These are phyloP conservation scores for Limtongia smithiae DNA, from an alignment of 805 yeast species.

Conservation along the genomic window DNA sequence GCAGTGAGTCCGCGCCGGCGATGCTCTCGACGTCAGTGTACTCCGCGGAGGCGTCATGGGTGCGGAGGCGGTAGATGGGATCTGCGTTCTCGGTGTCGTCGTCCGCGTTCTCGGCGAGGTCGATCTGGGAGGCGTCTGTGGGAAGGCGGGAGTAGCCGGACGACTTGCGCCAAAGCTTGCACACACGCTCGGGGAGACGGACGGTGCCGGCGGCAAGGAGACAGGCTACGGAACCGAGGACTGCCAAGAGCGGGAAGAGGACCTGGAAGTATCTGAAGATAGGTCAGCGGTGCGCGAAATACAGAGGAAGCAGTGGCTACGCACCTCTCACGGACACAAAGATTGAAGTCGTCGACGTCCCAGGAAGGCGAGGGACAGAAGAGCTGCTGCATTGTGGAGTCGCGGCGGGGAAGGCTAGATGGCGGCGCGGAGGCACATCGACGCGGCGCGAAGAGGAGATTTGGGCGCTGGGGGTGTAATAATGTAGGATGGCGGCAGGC, in stretches of 20 bases:
- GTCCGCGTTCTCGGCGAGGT: slow-evolving; percentile 8
- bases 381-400: neutral
- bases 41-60: slow-evolving; percentile 24
- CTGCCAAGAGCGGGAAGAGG: slow-evolving; percentile 34
- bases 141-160: slow-evolving; percentile 10
- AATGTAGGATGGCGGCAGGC: no score
- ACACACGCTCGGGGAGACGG: slow-evolving; percentile 13
- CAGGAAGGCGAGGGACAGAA: slow-evolving; percentile 39
- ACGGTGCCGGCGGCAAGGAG: slow-evolving; percentile 21
- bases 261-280: slow-evolving; percentile 29
- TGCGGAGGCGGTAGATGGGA: slow-evolving; percentile 23
- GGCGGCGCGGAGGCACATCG: no score
- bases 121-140: slow-evolving; percentile 5
- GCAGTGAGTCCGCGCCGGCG: slow-evolving; percentile 1
- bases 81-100: slow-evolving; percentile 11
- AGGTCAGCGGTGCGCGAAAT: slow-evolving; percentile 7
- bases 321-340: slow-evolving; percentile 46
- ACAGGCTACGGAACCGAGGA: slow-evolving; percentile 28
- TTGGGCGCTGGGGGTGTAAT: no score
- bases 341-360: slow-evolving; percentile 60
- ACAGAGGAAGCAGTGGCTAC: slow-evolving; percentile 27
- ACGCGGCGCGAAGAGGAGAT: no score
- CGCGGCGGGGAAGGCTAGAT: no score
- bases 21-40: slow-evolving; percentile 9
- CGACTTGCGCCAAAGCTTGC: slow-evolving; percentile 10